phyloP scores from a whole-genome alignment of 164 flowering plant species.

The Aristolochia contorta region DNA sequence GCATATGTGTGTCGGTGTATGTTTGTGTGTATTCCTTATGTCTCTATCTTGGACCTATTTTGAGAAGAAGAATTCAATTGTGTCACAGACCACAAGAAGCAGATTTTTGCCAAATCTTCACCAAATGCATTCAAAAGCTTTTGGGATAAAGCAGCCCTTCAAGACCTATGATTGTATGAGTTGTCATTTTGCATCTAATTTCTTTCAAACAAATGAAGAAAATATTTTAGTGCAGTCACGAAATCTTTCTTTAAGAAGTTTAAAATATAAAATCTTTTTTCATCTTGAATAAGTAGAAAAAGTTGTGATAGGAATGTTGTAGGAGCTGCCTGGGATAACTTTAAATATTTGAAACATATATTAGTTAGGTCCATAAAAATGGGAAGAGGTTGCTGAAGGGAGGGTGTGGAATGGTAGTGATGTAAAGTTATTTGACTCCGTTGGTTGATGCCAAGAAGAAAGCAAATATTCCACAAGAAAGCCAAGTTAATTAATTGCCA shows the following conservation, averaged over 20 bases:
- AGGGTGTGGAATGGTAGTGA: constrained; percentile 95
- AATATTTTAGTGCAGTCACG: no score
- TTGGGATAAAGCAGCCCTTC: constrained; percentile 91
- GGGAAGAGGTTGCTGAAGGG: constrained; percentile 90
- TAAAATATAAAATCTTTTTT: no score
- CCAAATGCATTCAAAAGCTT: constrained; percentile 61
- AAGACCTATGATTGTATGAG: constrained; percentile 83
- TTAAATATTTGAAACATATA: neutral
- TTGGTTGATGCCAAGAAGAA: constrained; percentile 90
- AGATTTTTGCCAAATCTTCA: constrained; percentile 80
- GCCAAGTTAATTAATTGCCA: constrained; percentile 30
- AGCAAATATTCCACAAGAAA: constrained; percentile 73
- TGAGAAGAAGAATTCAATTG: neutral
- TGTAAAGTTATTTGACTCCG: constrained; percentile 83
- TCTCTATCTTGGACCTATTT: neutral
- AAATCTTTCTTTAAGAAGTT: no score
- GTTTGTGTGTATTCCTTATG: no score
- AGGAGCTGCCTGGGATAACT: neutral
- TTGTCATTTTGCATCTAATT: neutral
- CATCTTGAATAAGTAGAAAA: no score
- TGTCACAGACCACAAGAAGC: constrained; percentile 79
- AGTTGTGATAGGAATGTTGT: no score
- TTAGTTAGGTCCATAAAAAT: constrained; percentile 60
- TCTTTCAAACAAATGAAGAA: no score
- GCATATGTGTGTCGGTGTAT: no score